These are phyloP conservation scores for Mortierella sp. DNA, from an alignment of 371 early-diverging fungal genomes.

Conservation along the genomic window DNA sequence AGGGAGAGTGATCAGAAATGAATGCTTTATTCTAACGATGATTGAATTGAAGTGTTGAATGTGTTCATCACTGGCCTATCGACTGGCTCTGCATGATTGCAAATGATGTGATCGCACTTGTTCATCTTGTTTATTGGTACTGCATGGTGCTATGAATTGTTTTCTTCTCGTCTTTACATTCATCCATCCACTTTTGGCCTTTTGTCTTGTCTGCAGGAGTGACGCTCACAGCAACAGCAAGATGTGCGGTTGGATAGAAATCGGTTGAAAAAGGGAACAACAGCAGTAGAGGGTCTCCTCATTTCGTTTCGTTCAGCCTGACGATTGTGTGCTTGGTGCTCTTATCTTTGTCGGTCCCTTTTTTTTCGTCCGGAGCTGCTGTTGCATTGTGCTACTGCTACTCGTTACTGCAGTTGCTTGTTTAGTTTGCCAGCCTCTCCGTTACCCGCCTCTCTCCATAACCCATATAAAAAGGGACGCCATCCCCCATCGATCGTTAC, in stretches of 20 bases:
- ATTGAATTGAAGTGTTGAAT: background rate
- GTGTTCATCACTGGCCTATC: background rate
- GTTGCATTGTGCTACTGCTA: no score
- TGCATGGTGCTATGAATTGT: background rate
- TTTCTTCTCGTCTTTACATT: background rate
- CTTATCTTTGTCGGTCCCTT: background rate
- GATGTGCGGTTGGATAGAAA: background rate
- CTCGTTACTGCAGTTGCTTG: no score
- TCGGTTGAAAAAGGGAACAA: background rate
- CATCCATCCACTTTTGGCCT: background rate
- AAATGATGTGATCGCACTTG: conserved; percentile 16
- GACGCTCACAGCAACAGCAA: background rate
- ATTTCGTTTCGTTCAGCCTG: background rate
- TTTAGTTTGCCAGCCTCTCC: no score
- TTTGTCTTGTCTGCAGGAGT: background rate
- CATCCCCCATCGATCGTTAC: background rate
- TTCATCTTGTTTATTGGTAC: background rate
- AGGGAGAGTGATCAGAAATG: background rate
- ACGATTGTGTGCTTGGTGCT: background rate
- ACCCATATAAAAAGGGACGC: background rate
- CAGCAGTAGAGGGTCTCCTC: background rate
- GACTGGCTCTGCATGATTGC: conserved; percentile 7
- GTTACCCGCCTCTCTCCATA: background rate
- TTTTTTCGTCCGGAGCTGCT: no score
- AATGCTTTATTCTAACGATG: no score